Evolutionary conservation across 2,329 filamentous ascomycete species (phyloP), one percentile per base, ranked within the genome.

Genomic region (Trichoderma breve): DNA sequence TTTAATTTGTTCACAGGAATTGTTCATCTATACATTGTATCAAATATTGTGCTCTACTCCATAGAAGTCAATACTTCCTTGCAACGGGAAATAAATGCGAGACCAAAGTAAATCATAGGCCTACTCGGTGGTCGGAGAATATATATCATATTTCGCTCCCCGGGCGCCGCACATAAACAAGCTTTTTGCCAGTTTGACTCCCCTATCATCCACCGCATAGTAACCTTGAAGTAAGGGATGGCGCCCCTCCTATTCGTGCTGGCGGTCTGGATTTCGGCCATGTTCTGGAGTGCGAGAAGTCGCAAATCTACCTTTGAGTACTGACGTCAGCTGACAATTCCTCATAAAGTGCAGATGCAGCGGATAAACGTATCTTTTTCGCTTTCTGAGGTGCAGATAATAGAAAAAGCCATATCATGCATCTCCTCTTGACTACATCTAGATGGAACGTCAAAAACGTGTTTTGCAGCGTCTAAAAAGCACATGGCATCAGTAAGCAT

Each of bases 231-330:
- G 64, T 57, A 67, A 67, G 51, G 30, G 62, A 53, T 53, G 43
- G 28, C 24, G 43, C 34, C 34, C 53, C 53, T 68, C 34, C 51
- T 21, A 24, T 28, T 63, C 14, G 36, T 32, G 26, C 34, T 26
- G 32, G 65, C 65, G 65, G 65, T 68, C 65, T 68, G 65, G 53
- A 43, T 57, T 68, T 68, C 53, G 65, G 65, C 7, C 30, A 28
- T 21, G 9, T 58, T 68, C 24, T 43, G 7, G 34, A 58, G 26
- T 55, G 65, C 53, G 65, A 67, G 30, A 34, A 24, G 47, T 39
- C 18, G 18, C 32, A 30, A 43, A 58, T 11, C 53, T n/a, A 21
- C 36, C 34, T 58, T 21, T 26, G 39, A 18, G 12, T 32, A 30
- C 11, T 12, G 15, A 34, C 14, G 32, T 43, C 51, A 43, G 53